phyloP scores from a whole-genome alignment of 2,329 filamentous ascomycete species.

The Hawksworthiomyces lignivorus region DNA sequence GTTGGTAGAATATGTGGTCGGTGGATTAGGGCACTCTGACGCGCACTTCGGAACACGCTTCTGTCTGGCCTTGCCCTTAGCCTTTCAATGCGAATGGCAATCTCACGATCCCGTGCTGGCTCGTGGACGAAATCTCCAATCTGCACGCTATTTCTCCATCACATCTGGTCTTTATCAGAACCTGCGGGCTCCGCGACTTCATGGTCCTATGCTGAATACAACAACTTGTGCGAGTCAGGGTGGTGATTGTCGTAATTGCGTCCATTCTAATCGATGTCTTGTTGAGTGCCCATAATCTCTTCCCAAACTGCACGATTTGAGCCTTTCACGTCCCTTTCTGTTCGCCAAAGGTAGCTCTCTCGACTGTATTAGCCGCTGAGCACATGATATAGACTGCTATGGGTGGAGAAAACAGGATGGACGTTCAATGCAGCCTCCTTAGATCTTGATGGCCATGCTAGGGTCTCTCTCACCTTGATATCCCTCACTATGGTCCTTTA shows the following conservation, averaged over 20 bases:
- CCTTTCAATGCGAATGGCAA: constrained; percentile 76
- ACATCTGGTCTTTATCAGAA: constrained; percentile 60
- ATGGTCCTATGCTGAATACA: constrained; percentile 62
- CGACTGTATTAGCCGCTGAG: constrained; percentile 81
- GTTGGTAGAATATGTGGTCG: constrained; percentile 83
- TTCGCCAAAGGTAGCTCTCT: constrained; percentile 66
- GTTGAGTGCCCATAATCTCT: constrained; percentile 52
- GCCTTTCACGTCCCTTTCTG: constrained; percentile 53
- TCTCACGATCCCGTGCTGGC: constrained; percentile 75
- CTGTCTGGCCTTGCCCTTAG: too few species aligned
- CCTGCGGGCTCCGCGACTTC: constrained; percentile 37
- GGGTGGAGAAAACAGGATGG: constrained; percentile 81
- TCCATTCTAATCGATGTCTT: constrained; percentile 23
- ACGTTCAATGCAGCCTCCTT: too few species aligned
- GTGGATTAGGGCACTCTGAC: constrained; percentile 81
- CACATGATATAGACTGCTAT: constrained; percentile 83
- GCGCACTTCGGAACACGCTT: constrained; percentile 58
- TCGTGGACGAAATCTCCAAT: constrained; percentile 92
- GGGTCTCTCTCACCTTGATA: too few species aligned
- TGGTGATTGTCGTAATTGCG: neutral
- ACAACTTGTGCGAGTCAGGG: constrained; percentile 45
- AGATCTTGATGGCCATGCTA: too few species aligned
- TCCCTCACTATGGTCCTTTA: too few species aligned
- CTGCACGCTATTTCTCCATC: constrained; percentile 83
- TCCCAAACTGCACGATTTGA: constrained; percentile 77